Conservation (phyloP, 2,329 filamentous ascomycete species). For the Fusarium musae region DNA sequence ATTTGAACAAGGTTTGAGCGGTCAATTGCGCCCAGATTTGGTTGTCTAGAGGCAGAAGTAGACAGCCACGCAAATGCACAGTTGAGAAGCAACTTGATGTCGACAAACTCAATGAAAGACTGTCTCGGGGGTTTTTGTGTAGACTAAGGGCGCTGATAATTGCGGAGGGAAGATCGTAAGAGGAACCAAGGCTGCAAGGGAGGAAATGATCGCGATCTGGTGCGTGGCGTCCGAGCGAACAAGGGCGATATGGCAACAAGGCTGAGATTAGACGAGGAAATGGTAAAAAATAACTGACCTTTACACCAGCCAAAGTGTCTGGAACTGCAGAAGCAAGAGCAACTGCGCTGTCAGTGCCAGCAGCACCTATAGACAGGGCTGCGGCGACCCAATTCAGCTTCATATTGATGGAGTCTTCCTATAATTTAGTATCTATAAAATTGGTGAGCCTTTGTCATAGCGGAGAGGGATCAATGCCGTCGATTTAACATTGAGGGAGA, state of each 20-base stretch:
- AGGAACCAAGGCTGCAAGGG: not conserved
- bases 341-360: conserved; percentile 42
- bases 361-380: conserved; percentile 47
- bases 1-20: not conserved
- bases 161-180: not conserved
- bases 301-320: conserved; percentile 12
- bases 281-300: conserved; percentile 20
- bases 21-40: not conserved
- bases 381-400: conserved; percentile 49
- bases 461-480: not conserved
- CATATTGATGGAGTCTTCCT: conserved; percentile 42
- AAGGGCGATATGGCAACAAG: not conserved
- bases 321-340: conserved; percentile 12
- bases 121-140: not conserved
- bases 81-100: not conserved
- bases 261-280: not conserved
- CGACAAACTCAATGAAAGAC: not conserved
- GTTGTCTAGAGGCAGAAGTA: too few relatives aligned
- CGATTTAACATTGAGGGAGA: not conserved
- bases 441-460: not conserved
- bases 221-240: not conserved
- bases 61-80: not conserved
- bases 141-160: not conserved
- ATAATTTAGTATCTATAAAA: not conserved
- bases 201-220: not conserved